Base-by-base conservation (phyloP, 2,329 filamentous ascomycete genomes). In the Penicillium sp. region DNA sequence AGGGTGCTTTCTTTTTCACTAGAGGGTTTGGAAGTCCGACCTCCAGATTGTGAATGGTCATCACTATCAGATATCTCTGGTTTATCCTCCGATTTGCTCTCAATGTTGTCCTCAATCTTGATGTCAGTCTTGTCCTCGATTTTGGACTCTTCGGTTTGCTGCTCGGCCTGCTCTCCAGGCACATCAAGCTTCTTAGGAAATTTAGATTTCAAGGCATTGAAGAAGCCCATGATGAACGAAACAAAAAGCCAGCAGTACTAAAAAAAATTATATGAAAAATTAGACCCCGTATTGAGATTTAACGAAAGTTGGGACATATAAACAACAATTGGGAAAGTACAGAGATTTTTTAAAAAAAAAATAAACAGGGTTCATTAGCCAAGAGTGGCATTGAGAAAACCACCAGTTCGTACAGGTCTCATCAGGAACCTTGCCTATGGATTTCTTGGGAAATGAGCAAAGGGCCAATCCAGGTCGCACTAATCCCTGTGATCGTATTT, bases 1-100 rank as follows among this genome's bases (percentile, higher is more conserved):
- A 65, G 51, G 3, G 61, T 64, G 23, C 60, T 64, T 9, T 61
- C 63, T 39, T 65, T 61, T 39, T 66, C 66, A 26, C 59, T 66
- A 7, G 60, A 60, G 8, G 60, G 51, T 8, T 53, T 60, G 10
- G 59, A 49, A 40, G 39, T 36, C 9, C 39, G 44, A 34, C 23
- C 45, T 27, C 46, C 47, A 7, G 30, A 14, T 14, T 54, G 51
- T 3, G 56, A 47, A 9, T 42, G 40, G 18, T 32, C 27, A 29
- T 59, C 55, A 10, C 43, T 32, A 27, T 59, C 40, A 4, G 54
- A 48, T 14, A 49, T 9, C 29, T 27, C 8, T 3, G 13, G 9
- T 23, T 18, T 19, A 27, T 36, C 7, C 11, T 47, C 40, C 11
- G 13, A 43, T 11, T 43, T 48, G 4, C 29, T 39, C 44, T 9